Percentiles rank a stretch among this genome's conserved stretches.
Evolutionary conservation across 352 stramenopile species (phyloP).

Genomic region (Nothophytophthora sp.): DNA sequence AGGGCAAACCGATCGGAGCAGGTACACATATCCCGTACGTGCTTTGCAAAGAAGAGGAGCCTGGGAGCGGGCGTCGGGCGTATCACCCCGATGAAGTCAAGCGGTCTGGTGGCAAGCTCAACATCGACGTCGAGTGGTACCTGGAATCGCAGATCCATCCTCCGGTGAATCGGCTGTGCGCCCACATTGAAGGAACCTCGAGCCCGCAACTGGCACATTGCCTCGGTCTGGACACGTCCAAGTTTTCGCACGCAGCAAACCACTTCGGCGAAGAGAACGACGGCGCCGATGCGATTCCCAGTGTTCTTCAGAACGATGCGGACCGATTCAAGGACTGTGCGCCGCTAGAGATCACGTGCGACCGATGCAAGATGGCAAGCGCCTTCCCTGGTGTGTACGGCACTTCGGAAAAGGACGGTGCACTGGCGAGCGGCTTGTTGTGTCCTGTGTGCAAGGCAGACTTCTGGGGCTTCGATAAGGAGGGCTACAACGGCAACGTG

Average conservation of each 20-base stretch:
- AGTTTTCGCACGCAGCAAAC: constrained; percentile 89
- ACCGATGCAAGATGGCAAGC: constrained; percentile 60
- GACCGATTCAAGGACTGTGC: constrained; percentile 90
- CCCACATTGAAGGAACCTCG: constrained; percentile 98
- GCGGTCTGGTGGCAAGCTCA: constrained; percentile 76
- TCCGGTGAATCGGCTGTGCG: constrained; percentile 97
- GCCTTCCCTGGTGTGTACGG: constrained; percentile 77
- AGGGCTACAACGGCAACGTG: constrained; percentile 72
- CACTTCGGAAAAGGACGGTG: constrained; percentile 33
- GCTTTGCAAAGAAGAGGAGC: constrained; percentile 91
- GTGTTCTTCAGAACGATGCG: constrained; percentile 82
- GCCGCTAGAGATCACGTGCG: constrained; percentile 76
- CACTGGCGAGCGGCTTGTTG: constrained; percentile 51
- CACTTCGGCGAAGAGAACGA: constrained; percentile 88
- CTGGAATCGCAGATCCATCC: constrained; percentile 96
- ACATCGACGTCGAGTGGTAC: constrained; percentile 97
- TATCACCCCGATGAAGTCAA: constrained; percentile 90
- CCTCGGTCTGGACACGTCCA: constrained; percentile 95
- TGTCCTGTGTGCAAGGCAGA: constrained; percentile 76
- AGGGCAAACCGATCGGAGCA: constrained; percentile 96
- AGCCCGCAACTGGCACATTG: constrained; percentile 94
- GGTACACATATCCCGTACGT: constrained; percentile 99
- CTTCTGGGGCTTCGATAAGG: constrained; percentile 83
- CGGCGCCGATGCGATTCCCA: constrained; percentile 84
- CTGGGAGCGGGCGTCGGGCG: constrained; percentile 64